phyloP scores from a whole-genome alignment of 2,329 filamentous ascomycete genomes.

The Lachnellula arida region DNA sequence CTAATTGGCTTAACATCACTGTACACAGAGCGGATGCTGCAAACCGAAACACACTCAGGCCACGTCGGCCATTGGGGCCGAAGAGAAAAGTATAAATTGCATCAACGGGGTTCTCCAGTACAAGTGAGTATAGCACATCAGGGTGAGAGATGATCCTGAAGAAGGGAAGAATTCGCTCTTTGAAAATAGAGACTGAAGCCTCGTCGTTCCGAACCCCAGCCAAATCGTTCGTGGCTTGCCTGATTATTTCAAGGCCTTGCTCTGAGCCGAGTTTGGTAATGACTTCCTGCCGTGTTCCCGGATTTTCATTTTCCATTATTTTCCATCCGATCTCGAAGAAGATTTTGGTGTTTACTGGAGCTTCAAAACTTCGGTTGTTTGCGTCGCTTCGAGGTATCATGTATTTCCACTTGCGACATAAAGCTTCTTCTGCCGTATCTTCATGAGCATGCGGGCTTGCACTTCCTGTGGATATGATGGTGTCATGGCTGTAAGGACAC shows the following conservation, averaged over 20 bases:
- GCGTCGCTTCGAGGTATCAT: constrained; percentile 23
- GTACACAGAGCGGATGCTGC: constrained; percentile 22
- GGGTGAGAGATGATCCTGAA: constrained; percentile 38
- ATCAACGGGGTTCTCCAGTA: constrained; percentile 38
- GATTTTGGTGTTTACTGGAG: constrained; percentile 16
- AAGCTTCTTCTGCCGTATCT: constrained; percentile 19
- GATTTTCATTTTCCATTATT: constrained; percentile 20
- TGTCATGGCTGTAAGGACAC: constrained; percentile 21
- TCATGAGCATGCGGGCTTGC: constrained; percentile 13
- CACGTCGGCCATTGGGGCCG: constrained; percentile 36
- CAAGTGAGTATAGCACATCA: constrained; percentile 37
- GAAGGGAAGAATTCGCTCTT: constrained; percentile 35
- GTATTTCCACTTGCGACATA: constrained; percentile 22
- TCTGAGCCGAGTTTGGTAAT: constrained; percentile 24
- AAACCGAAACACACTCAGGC: constrained; percentile 33
- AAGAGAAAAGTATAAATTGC: constrained; percentile 43
- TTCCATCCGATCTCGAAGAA: constrained; percentile 25
- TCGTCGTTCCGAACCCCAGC: constrained; percentile 13
- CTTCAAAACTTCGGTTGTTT: constrained; percentile 10
- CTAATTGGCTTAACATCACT: constrained; percentile 16
- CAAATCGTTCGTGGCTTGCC: constrained; percentile 18
- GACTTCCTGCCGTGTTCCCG: constrained; percentile 21
- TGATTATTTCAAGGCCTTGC: constrained; percentile 22
- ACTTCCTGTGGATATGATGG: constrained; percentile 6
- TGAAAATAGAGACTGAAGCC: constrained; percentile 22